A percentile compares a stretch with the other conserved stretches of the same genome.
phyloP scores from a whole-genome alignment of 225 moss, liverwort and hornwort species.

The Sphagnum tenellum region DNA sequence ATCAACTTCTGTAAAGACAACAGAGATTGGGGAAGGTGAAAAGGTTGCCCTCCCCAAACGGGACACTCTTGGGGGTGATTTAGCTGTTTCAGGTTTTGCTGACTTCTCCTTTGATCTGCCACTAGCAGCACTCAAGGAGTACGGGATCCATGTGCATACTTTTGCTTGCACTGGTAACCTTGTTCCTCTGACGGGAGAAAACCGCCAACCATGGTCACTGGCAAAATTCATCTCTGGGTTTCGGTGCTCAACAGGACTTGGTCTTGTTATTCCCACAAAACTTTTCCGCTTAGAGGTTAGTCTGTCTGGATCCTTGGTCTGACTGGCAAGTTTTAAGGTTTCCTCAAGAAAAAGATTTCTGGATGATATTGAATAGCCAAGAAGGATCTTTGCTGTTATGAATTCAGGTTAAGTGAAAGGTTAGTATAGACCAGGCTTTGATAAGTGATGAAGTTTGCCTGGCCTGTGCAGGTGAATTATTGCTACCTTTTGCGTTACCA shows the following conservation, averaged over 20 bases:
- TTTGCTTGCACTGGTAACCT: constrained; percentile 91
- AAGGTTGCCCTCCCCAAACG: constrained; percentile 19
- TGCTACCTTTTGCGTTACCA: constrained; percentile 79
- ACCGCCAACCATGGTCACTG: constrained; percentile 32
- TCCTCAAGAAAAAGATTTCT: no score
- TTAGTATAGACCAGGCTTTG: not conserved
- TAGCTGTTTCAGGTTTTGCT: constrained; percentile 83
- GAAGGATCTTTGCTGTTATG: not conserved
- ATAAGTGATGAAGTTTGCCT: not conserved
- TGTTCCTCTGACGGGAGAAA: constrained; percentile 71
- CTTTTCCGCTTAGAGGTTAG: constrained; percentile 93
- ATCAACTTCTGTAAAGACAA: constrained; percentile 21
- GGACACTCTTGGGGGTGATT: constrained; percentile 92
- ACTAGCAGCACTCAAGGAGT: constrained; percentile 49
- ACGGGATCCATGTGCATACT: constrained; percentile 88
- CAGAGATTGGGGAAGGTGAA: constrained; percentile 19
- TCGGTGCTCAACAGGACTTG: constrained; percentile 80
- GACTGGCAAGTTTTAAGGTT: not conserved
- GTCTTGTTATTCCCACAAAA: constrained; percentile 93
- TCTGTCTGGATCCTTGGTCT: not conserved
- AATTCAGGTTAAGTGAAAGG: not conserved
- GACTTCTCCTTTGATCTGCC: constrained; percentile 97
- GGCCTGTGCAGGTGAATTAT: constrained; percentile 69
- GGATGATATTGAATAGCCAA: not conserved
- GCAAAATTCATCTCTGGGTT: constrained; percentile 64